Evolutionary conservation across 1,284 basidiomycete species (phyloP).

Genomic region (Coriolopsis trogii): DNA sequence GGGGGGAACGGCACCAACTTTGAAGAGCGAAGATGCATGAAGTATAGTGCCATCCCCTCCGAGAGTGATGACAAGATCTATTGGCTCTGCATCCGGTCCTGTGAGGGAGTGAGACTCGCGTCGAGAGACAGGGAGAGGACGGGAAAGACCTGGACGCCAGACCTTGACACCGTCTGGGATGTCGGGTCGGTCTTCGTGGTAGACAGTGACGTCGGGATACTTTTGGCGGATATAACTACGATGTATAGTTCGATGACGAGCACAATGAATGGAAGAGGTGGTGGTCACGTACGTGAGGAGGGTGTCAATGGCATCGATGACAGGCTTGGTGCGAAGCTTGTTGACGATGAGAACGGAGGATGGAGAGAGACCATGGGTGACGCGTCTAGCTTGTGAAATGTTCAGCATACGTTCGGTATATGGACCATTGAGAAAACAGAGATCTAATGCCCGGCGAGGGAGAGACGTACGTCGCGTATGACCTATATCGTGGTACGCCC

Average conservation of each 20-base stretch:
- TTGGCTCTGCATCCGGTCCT: conserved; percentile 56
- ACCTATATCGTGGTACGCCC: not conserved
- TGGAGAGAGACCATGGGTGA: conserved; percentile 28
- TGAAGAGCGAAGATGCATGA: conserved; percentile 92
- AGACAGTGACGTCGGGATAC: conserved; percentile 76
- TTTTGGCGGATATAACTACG: conserved; percentile 62
- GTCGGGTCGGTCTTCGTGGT: conserved; percentile 73
- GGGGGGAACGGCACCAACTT: conserved; percentile 87
- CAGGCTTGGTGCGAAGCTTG: conserved; percentile 74
- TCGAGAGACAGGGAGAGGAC: not conserved
- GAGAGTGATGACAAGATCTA: conserved; percentile 89
- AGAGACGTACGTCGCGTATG: conserved; percentile 17
- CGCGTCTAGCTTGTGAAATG: conserved; percentile 21
- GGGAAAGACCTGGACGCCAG: conserved; percentile 58
- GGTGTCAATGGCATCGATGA: conserved; percentile 72
- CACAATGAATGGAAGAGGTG: no score
- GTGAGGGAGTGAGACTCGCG: conserved; percentile 2
- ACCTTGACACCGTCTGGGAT: conserved; percentile 66
- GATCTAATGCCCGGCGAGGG: no score
- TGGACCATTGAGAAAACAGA: no score
- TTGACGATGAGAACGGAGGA: conserved; percentile 71
- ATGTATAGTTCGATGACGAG: not conserved
- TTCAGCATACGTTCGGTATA: conserved; percentile 5
- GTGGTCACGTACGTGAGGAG: conserved; percentile 59
- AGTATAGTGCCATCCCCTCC: conserved; percentile 97